Base-by-base conservation (phyloP, 805 yeast species). In the Schwanniomyces polymorphus region DNA sequence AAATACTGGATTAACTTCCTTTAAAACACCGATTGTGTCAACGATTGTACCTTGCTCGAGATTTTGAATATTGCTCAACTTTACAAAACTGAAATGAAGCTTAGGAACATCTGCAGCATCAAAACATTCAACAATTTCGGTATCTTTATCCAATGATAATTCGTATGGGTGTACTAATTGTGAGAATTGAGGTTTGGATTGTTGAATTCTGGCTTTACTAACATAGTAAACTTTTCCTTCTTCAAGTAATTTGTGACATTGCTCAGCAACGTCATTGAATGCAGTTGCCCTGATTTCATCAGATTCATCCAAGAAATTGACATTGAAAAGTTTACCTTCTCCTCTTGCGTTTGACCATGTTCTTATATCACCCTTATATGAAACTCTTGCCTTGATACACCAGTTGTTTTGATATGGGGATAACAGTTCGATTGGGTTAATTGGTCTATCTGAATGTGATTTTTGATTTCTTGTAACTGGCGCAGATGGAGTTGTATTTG, bases 241-340 rank as follows among this genome's bases (percentile, higher is more conserved):
- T 64, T 88, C 88, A 43, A 94, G 69, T 27, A 83, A 59, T 56
- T 86, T 88, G 70, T 81, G 85, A 61, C 81, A 86, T 61, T 81
- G 83, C 49, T 88, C 96, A 10, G 92, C 97, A 57, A 80, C 79
- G 33, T 89, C 92, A 64, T 88, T 88, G 68, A 94, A 94, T 1
- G 94, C 97, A 2, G 98, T 91, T 9, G 97, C 97, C 60, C 94
- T 80, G 57, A 94, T 94, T 72, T 94, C 98, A 59, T 94, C 97
- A 5, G 97, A 87, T 64, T 94, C 96, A 64, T 94, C 99, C 47
- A 92, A 70, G 48, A 94, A 82, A 56, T 90, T 89, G 27, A 90
- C 88, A 57, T 86, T 87, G 74, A 94, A 91, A 49, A 94, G 77
- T 65, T 88, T 88, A 46, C 99, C 99, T 52, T 85, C 89, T 48